Base-by-base conservation (phyloP, 148 eudicot genomes). In the Nepenthes gracilis region DNA sequence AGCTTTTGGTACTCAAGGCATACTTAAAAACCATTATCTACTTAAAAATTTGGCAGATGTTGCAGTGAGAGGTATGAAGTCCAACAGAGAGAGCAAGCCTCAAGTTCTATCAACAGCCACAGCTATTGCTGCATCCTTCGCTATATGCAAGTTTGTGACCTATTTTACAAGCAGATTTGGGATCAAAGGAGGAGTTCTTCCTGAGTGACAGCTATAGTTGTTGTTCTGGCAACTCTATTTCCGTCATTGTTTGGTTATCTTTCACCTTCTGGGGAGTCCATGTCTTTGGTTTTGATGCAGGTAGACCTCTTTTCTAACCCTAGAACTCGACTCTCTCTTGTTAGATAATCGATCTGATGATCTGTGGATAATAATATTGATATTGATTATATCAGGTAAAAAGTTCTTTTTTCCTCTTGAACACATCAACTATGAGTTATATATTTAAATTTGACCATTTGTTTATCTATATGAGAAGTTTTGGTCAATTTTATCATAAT, bases 241-340 rank as follows among this genome's bases (percentile, higher is more conserved):
- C 97, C 97, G 36, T 48, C 61, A 47, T 72, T 78, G 33, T 83
- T 85, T 72, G 74, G 67, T 43, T 66, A 72, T 62, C 96, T 91
- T 71, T 90, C 93, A 8, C 93, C 93, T 65, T 74, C 92, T 64
- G 93, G 87, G 2, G 97, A 91, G 56, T 82, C 83, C 32, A 66
- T 85, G 67, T 86, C 97, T 40, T 13, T 80, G 68, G 64, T 87
- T 55, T 66, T 81, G 54, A 87, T 91, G 97, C 90, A 91, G 93
- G 97, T 83, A 60, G 11, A 7, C 43, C 33, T 33, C 40, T 23
- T 43, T n/a, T 38, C 36, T 52, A 40, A 12, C 8, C 12, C 4
- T 36, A 12, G 11, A 43, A 38, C 33, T 34, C 33, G 6, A 48
- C 51, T 54, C 6, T 32, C 33, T 54, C 32, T 32, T 13, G 32